Evolutionary conservation across 768 basidiomycete species (phyloP), one percentile per base, ranked within the genome.

Genomic region (Rhizopogon salebrosus): DNA sequence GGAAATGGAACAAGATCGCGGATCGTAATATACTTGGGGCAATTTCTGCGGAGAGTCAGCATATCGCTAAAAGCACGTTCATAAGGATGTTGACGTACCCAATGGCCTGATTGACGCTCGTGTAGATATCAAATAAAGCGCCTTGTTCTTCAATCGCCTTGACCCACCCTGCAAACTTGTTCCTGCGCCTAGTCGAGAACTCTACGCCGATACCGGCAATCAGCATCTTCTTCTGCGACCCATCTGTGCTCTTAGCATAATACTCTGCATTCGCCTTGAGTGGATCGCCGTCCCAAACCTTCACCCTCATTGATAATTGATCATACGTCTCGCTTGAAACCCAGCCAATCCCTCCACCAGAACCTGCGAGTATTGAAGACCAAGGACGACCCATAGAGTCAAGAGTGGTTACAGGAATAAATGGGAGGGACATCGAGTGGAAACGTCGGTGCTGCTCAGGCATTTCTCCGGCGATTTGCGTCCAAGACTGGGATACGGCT

Each of bases 11-110:
- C 60, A 8, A 86, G 67, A 11, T 82, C 72, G 11, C 82, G 77
- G 36, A 78, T 62, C 46, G 75, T 83, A 60, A 85, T 86, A 54
- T 87, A 87, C 59, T 86, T 87, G 10, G 84, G 85, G 60, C 84
- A 86, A 53, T 84, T 84, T 41, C 85, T 85, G 41, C n/a, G 24
- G 7, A 7, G 18, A 40, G 14, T 31, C 20, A 13, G 20, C 9
- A 10, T 18, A 46, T 22, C 6, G 24, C 39, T 13, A 6, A 27
- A 24, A 36, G 27, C 24, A 41, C 27, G 20, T n/a, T 27, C 31
- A 6, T n/a, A 51, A 36, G 54, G 18, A 13, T 26, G 27, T 29
- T 16, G 3, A 72, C 77, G 27, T 58, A 83, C 84, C 83, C 83
- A 20, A 85, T 66, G 5, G 84, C 77, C 55, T 85, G 70, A 57